These are phyloP conservation scores for Zoysia pacifica DNA, from an alignment of 176 grass and related monocot genomes.

Conservation along the genomic window DNA sequence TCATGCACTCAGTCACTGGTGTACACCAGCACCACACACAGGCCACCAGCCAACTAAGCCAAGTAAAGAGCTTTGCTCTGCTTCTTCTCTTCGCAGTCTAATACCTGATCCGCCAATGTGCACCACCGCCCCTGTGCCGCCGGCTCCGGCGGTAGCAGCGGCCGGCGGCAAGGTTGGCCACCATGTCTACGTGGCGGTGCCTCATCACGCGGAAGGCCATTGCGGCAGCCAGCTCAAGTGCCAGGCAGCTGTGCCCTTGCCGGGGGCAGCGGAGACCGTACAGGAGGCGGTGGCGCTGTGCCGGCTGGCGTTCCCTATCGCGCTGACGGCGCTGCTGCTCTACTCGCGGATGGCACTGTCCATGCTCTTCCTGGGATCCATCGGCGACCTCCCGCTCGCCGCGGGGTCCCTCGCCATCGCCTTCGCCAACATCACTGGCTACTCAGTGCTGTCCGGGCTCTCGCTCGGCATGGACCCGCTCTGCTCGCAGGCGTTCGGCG, in stretches of 20 bases:
- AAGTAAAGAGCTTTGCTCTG: slow-evolving; percentile 36
- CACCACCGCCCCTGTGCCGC: slow-evolving; percentile 42
- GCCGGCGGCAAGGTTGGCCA: slow-evolving; percentile 22
- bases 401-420: slow-evolving; percentile 86
- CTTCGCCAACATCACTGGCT: slow-evolving; percentile 94
- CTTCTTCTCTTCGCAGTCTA: slow-evolving; percentile 27
- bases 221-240: background rate
- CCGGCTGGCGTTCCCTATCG: slow-evolving; percentile 78
- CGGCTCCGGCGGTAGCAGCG: background rate
- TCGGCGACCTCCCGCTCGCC: slow-evolving; percentile 84
- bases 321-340: slow-evolving; percentile 73
- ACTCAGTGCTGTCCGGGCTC: slow-evolving; percentile 82
- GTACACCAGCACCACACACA: slow-evolving; percentile 11
- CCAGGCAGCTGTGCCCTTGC: background rate
- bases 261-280: slow-evolving; percentile 27
- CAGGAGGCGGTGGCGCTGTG: slow-evolving; percentile 65
- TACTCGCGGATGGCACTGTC: slow-evolving; percentile 84
- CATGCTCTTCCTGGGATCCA: slow-evolving; percentile 86
- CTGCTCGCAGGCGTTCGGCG: slow-evolving; percentile 90
- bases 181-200: slow-evolving; percentile 51
- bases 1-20: slow-evolving; percentile 41
- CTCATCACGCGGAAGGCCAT: slow-evolving; percentile 27
- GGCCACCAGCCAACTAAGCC: background rate
- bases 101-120: slow-evolving; percentile 46
- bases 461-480: slow-evolving; percentile 98